Evolutionary conservation across 2,329 filamentous ascomycete genomes (phyloP).

Genomic region (Colletotrichum destructivum): DNA sequence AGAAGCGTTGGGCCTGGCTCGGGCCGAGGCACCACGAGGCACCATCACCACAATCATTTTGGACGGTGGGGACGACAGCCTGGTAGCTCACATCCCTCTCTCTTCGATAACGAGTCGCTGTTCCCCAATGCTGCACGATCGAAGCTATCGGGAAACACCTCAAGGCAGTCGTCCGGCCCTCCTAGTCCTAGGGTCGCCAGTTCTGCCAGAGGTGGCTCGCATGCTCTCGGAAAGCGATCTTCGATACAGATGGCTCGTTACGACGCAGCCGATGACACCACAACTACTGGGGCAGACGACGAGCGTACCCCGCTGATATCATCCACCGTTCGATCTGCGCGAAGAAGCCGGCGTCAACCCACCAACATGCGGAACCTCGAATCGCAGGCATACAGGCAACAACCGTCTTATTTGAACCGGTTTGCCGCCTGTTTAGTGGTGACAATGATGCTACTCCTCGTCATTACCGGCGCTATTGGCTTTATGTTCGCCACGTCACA

Average conservation of each 20-base stretch:
- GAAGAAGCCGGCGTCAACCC: constrained; percentile 69
- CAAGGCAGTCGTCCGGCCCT: constrained; percentile 77
- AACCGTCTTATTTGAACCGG: constrained; percentile 76
- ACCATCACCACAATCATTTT: constrained; percentile 79
- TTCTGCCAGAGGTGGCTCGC: constrained; percentile 45
- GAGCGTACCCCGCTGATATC: constrained; percentile 87
- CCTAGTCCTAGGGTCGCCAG: constrained; percentile 72
- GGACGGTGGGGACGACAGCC: constrained; percentile 82
- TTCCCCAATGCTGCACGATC: constrained; percentile 77
- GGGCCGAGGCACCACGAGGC: constrained; percentile 77
- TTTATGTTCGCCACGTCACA: constrained; percentile 95
- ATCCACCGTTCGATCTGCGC: constrained; percentile 69
- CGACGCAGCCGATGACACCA: constrained; percentile 79
- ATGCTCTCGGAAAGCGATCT: constrained; percentile 60
- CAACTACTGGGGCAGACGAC: constrained; percentile 81
- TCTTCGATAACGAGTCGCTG: constrained; percentile 84
- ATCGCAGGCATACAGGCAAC: constrained; percentile 76
- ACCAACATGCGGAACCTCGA: constrained; percentile 79
- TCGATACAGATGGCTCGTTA: constrained; percentile 76
- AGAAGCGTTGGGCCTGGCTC: constrained; percentile 73
- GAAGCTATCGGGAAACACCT: constrained; percentile 72
- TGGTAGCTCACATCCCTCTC: constrained; percentile 76
- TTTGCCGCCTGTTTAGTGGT: constrained; percentile 91
- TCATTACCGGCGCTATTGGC: constrained; percentile 87
- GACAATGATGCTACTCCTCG: constrained; percentile 83